A percentile compares a stretch with the other conserved stretches of the same genome.
Evolutionary conservation across 2,329 filamentous ascomycete genomes (phyloP).

Genomic region (Aspergillus sp.): DNA sequence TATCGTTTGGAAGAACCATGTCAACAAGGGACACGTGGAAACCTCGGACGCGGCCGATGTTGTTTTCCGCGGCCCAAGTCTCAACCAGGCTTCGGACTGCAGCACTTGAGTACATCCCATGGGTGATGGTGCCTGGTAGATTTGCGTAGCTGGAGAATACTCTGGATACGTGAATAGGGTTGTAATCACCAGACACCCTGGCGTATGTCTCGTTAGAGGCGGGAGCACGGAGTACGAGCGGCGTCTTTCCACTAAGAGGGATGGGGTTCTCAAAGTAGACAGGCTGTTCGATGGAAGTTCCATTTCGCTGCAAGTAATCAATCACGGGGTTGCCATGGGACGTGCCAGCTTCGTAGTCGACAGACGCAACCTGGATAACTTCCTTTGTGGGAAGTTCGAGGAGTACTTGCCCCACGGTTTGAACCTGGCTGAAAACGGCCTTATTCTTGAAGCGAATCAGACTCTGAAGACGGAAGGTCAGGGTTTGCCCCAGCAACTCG

Average conservation of each 20-base stretch:
- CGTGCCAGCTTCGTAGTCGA: conserved; percentile 88
- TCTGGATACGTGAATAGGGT: conserved; percentile 96
- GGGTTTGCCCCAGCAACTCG: conserved; percentile 86
- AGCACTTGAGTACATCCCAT: conserved; percentile 99
- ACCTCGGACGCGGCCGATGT: conserved; percentile 93
- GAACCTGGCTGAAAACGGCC: conserved; percentile 85
- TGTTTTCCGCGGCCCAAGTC: conserved; percentile 99
- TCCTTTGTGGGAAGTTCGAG: conserved; percentile 96
- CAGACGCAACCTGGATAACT: conserved; percentile 93
- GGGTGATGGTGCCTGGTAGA: conserved; percentile 94
- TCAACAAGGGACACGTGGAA: conserved; percentile 97
- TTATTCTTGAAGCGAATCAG: conserved; percentile 94
- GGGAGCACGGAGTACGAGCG: conserved; percentile 85
- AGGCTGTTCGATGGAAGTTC: conserved; percentile 91
- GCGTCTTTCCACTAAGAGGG: conserved; percentile 88
- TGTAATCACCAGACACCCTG: conserved; percentile 96
- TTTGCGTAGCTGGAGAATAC: conserved; percentile 96
- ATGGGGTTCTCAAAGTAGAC: conserved; percentile 98
- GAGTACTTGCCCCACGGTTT: conserved; percentile 90
- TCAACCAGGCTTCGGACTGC: conserved; percentile 94
- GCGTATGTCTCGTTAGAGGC: conserved; percentile 98
- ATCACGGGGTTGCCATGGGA: conserved; percentile 97
- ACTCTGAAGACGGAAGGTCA: conserved; percentile 94
- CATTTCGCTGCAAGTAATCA: conserved; percentile 91
- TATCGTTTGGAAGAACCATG: conserved; percentile 97